Evolutionary conservation across 345 rosid species (phyloP), one percentile per base, ranked within the genome.

Genomic region (Garcia nutans): DNA sequence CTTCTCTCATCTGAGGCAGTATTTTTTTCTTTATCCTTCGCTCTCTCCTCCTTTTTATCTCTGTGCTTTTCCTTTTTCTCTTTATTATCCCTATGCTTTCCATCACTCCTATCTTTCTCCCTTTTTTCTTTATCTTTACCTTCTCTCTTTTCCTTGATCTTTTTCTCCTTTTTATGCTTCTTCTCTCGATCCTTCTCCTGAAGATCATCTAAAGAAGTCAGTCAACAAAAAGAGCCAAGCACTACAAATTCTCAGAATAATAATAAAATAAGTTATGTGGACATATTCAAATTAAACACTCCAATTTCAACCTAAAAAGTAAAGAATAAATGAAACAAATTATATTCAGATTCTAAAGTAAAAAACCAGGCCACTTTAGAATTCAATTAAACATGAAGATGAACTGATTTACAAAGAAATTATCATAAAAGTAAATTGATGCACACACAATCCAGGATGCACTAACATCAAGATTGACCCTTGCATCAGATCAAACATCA

Each of bases 111-210:
- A 52, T 86, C 88, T 72, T 84, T 85, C 60, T 81, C 92, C 71
- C 49, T 84, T 73, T 76, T 86, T 31, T 84, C 89, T 84, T 84
- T 64, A 37, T 64, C 47, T 33, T 64, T 88, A 56, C 82, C 82
- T 72, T 85, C 87, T 75, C 78, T 76, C 84, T 87, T 85, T 71
- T 85, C 85, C 62, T 58, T 86, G 55, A 86, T 85, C 70, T 85
- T 80, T 80, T 86, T 86, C 65, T 88, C 89, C 77, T 86, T 85
- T 72, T 85, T 87, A 65, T 73, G 85, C 82, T 82, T 87, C 80
- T 80, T 88, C 80, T 87, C 92, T 75, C 74, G 84, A 64, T 82
- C 77, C 80, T 85, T 87, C 80, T 82, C 92, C 90, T 88, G 86
- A 41, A 73, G 75, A 71, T 26, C 19, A 47, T 22, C 31, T 63